Percentiles rank a stretch among this genome's conserved stretches.
Evolutionary conservation across 768 basidiomycete species (phyloP).

Genomic region (Pleurotus tuoliensis): DNA sequence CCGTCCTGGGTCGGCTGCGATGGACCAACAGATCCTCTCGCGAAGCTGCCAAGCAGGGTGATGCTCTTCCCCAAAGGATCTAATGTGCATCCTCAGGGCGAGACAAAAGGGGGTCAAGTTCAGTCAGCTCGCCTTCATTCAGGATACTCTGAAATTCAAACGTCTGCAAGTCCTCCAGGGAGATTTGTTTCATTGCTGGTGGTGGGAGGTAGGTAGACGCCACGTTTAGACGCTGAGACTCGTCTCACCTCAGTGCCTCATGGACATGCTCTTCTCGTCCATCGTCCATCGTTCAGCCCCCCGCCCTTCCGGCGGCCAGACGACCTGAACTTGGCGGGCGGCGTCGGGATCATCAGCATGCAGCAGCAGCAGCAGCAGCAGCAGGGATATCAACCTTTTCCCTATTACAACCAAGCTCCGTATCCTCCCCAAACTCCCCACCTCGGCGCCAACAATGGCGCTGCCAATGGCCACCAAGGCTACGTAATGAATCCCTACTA

Average conservation of each 20-base stretch:
- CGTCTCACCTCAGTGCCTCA: not conserved
- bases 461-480: constrained; percentile 33
- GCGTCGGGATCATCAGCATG: not conserved
- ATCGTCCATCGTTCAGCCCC: not conserved
- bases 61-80: constrained; percentile 60
- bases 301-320: not conserved
- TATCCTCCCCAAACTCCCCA: constrained; percentile 29
- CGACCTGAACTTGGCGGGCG: not conserved
- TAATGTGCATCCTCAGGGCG: constrained; percentile 11
- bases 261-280: not conserved
- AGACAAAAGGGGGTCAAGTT: not conserved
- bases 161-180: not conserved
- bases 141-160: constrained; percentile 57
- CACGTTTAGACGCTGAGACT: not conserved
- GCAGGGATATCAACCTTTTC: constrained; percentile 12
- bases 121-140: constrained; percentile 37
- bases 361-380: constrained; percentile 5
- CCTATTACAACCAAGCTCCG: constrained; percentile 11
- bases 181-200: not conserved
- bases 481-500: constrained; percentile 6
- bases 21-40: constrained; percentile 15
- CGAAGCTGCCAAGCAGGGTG: constrained; percentile 67
- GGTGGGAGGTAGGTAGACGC: not conserved
- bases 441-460: constrained; percentile 27
- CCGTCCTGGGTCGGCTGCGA: constrained; percentile 9